These are phyloP conservation scores for Pholiota conissans DNA, from an alignment of 768 basidiomycete genomes.

Conservation along the genomic window DNA sequence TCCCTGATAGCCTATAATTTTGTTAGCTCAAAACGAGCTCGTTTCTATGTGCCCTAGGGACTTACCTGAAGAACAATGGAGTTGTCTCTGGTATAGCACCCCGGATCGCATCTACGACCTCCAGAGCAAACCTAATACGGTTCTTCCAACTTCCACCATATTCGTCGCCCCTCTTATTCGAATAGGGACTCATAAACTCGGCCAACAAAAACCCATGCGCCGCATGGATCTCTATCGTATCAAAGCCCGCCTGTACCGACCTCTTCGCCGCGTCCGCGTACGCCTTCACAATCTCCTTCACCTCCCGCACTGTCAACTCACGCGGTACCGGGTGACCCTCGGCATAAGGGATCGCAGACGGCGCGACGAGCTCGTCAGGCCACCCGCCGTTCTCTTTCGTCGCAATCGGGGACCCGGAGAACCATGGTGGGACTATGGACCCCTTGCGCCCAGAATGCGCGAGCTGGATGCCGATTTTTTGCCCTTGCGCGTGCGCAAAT, in stretches of 20 bases:
- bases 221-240: constrained; percentile 61
- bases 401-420: constrained; percentile 32
- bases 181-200: constrained; percentile 67
- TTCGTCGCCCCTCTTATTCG: constrained; percentile 63
- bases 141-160: constrained; percentile 77
- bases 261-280: constrained; percentile 53
- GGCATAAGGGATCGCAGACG: constrained; percentile 49
- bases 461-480: constrained; percentile 74
- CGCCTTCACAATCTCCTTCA: constrained; percentile 54
- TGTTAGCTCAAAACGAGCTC: not conserved
- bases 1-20: constrained; percentile 57
- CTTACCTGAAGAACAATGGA: constrained; percentile 74
- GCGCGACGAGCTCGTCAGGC: constrained; percentile 55
- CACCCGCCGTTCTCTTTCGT: constrained; percentile 44
- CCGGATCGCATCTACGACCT: constrained; percentile 66
- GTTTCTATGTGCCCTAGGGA: constrained; percentile 7
- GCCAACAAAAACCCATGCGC: constrained; percentile 65
- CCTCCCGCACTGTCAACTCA: constrained; percentile 55
- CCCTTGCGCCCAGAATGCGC: constrained; percentile 80
- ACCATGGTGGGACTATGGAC: constrained; percentile 63
- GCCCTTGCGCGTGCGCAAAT: constrained; percentile 68
- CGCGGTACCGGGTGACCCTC: constrained; percentile 51
- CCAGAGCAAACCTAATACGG: constrained; percentile 59
- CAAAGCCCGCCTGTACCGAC: constrained; percentile 59
- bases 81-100: constrained; percentile 55